Evolutionary conservation across 2,329 filamentous ascomycete species (phyloP).

Genomic region (Pleomassaria siparia): DNA sequence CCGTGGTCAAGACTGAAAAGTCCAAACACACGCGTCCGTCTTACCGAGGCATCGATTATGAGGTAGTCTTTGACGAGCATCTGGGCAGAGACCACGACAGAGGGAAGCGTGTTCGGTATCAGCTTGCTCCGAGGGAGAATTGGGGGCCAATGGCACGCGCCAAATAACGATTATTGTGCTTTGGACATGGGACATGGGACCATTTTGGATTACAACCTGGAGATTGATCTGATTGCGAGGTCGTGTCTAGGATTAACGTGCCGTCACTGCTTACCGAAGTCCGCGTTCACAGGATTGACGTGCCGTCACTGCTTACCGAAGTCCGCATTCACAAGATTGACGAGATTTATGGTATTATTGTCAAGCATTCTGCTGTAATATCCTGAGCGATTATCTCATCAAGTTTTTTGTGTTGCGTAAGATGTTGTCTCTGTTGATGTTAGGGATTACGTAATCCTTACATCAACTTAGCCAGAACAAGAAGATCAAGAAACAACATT

Average conservation of each 20-base stretch:
- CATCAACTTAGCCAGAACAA: background rate
- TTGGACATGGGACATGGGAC: no score
- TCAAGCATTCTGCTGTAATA: no score
- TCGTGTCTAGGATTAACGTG: no score
- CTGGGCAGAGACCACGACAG: slow-evolving; percentile 69
- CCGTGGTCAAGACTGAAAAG: slow-evolving; percentile 3
- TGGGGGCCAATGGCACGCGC: slow-evolving; percentile 80
- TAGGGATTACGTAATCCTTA: background rate
- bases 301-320: no score
- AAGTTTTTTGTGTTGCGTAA: background rate
- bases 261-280: no score
- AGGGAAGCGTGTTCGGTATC: slow-evolving; percentile 79
- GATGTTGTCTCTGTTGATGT: background rate
- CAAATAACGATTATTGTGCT: no score
- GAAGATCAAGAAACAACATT: background rate
- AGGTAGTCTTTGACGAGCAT: slow-evolving; percentile 76
- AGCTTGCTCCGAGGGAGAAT: slow-evolving; percentile 84
- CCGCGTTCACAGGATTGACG: no score
- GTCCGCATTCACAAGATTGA: no score
- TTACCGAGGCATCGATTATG: slow-evolving; percentile 45
- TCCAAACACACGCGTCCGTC: slow-evolving; percentile 11
- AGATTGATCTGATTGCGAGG: no score
- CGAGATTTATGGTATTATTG: no score
- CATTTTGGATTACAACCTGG: no score
- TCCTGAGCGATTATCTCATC: background rate